Percentiles rank a stretch among this genome's conserved stretches.
phyloP scores from a whole-genome alignment of 768 basidiomycete species.

The Leccinum uliginosum region DNA sequence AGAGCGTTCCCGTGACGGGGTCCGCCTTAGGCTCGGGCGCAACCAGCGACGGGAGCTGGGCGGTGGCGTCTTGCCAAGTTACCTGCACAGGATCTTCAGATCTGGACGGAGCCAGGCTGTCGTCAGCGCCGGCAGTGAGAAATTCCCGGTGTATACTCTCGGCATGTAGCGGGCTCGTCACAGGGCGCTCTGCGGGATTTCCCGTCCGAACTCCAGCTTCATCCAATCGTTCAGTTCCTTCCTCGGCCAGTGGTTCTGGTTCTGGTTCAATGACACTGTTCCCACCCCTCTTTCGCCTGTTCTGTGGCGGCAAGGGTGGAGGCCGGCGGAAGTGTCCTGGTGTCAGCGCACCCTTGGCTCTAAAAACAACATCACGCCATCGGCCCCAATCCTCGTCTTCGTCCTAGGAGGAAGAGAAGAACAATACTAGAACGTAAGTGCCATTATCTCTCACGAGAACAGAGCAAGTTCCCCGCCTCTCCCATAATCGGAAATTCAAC shows the following conservation, averaged over 20 bases:
- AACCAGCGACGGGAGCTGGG: constrained; percentile 26
- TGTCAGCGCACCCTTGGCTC: constrained; percentile 58
- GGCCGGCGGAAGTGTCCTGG: constrained; percentile 26
- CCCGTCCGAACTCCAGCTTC: neutral
- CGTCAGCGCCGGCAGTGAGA: neutral
- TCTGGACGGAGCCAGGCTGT: neutral
- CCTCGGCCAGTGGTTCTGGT: constrained; percentile 11
- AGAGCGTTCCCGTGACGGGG: constrained; percentile 45
- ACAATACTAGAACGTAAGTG: constrained; percentile 7
- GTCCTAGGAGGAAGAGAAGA: constrained; percentile 43
- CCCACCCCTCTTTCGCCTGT: constrained; percentile 56
- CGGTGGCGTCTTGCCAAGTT: constrained; percentile 49
- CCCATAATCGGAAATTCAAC: neutral
- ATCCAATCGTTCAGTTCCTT: neutral
- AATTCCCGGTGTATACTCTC: neutral
- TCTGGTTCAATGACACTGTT: constrained; percentile 9
- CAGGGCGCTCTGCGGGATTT: neutral
- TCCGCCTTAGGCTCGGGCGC: constrained; percentile 30
- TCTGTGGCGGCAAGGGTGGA: constrained; percentile 54
- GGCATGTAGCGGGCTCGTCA: neutral
- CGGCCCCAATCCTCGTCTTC: constrained; percentile 86
- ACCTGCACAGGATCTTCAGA: constrained; percentile 18
- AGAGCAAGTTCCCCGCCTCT: neutral
- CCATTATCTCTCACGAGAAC: neutral
- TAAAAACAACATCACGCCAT: constrained; percentile 82